Percentiles rank a stretch among this genome's conserved stretches.
These are phyloP conservation scores for Hirschfeldia incana DNA, from an alignment of 345 rosid genomes.

Conservation along the genomic window DNA sequence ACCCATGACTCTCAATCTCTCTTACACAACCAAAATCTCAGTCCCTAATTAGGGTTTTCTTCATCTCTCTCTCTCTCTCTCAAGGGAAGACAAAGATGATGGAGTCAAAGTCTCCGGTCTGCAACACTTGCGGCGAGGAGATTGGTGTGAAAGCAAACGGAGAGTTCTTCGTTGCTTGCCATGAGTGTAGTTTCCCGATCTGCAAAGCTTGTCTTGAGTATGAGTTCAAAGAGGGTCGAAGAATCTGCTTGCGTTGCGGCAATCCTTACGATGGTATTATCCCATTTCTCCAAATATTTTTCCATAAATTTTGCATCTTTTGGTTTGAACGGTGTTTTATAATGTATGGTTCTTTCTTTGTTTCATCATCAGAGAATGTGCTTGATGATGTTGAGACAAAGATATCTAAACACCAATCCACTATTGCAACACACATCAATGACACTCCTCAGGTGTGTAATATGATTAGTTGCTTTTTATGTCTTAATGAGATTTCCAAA, in stretches of 20 bases:
- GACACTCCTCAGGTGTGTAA: conserved; percentile 55
- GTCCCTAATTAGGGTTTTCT: conserved; percentile 26
- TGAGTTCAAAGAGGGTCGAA: conserved; percentile 81
- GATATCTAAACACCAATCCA: conserved; percentile 43
- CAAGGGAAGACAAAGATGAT: conserved; percentile 52
- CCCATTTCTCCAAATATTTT: neutral
- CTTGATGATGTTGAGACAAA: conserved; percentile 56
- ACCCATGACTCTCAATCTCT: conserved; percentile 25
- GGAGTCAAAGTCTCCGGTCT: conserved; percentile 71
- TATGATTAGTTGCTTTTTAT: neutral
- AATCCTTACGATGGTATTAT: conserved; percentile 66
- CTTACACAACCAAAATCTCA: conserved; percentile 14
- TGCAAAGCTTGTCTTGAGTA: conserved; percentile 85
- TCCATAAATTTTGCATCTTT: neutral
- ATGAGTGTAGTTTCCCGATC: conserved; percentile 83
- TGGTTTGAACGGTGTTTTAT: neutral
- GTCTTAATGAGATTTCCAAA: neutral
- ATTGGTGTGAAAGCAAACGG: conserved; percentile 68
- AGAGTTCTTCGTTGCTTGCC: conserved; percentile 74
- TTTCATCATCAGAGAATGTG: conserved; percentile 51
- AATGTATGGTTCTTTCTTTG: neutral
- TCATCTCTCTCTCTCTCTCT: neutral
- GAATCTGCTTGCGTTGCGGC: conserved; percentile 78
- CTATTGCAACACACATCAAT: conserved; percentile 50
- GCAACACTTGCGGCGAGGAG: conserved; percentile 85